These are phyloP conservation scores for Neolentinus lepideus DNA, from an alignment of 1,284 basidiomycete genomes.

Conservation along the genomic window DNA sequence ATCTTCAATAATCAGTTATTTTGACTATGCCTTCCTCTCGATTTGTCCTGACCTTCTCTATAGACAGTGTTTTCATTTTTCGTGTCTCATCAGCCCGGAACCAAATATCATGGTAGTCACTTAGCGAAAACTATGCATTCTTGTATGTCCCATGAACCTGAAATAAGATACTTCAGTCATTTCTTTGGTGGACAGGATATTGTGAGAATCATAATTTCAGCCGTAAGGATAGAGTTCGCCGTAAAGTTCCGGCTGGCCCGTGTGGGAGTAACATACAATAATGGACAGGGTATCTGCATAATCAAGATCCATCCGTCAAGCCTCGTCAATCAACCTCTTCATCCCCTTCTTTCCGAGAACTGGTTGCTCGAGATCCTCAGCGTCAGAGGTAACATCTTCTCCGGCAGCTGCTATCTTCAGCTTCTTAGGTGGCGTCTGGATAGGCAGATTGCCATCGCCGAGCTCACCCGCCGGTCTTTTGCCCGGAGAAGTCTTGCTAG, in stretches of 20 bases:
- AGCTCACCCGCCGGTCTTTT: not conserved
- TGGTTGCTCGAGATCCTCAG: constrained; percentile 10
- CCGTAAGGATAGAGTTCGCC: too few species aligned
- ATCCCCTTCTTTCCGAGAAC: constrained; percentile 7
- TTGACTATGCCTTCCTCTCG: not conserved
- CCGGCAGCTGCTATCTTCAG: not conserved
- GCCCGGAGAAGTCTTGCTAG: not conserved
- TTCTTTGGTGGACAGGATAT: not conserved
- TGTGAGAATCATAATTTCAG: too few species aligned
- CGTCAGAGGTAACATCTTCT: constrained; percentile 1
- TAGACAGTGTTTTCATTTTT: not conserved
- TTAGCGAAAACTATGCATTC: too few species aligned
- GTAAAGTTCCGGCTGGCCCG: too few species aligned
- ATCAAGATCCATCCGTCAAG: too few species aligned
- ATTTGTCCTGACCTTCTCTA: not conserved
- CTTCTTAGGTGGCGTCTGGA: constrained; percentile 7
- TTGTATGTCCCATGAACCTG: too few species aligned
- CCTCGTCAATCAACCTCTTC: not conserved
- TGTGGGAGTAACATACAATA: too few species aligned
- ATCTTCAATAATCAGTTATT: too few species aligned
- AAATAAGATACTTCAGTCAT: too few species aligned
- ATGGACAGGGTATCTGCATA: too few species aligned
- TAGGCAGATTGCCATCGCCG: constrained; percentile 10
- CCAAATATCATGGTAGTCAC: too few species aligned
- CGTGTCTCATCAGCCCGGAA: not conserved